Base-by-base conservation (phyloP, 176 grass and related monocot species). In the Carex parvula region DNA sequence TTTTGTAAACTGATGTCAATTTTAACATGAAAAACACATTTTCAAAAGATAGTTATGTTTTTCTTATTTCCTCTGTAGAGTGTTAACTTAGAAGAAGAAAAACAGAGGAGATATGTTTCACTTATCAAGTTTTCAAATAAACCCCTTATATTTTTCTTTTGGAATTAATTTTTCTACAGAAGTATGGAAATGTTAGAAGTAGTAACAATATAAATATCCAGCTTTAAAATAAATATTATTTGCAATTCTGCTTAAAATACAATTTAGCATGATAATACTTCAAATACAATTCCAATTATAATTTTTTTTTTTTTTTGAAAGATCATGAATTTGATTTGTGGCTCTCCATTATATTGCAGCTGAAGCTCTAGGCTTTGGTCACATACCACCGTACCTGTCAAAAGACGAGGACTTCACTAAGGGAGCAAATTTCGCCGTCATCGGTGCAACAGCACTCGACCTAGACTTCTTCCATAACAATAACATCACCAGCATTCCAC, bases 371-470 rank as follows among this genome's bases (percentile, higher is more conserved):
- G 92, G 90, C 0, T 37, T 97, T 12, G 90, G 90, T 22, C 80
- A 94, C 5, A 58, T 94, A 6, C 92, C 94, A 3, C 92, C 92
- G 8, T 92, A 81, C 20, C 81, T 89, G 6, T 87, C 85, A 52
- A 87, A 65, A 76, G 92, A 87, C 14, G 87, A 91, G 18, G 86
- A 92, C 92, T 97, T 92, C 92, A 90, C 59, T 24, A 89, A 86
- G 78, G 94, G 94, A 42, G 94, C 94, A 18, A 97, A 97, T 82
- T 97, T 97, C 70, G 94, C 94, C 0, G 90, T 91, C 35, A 91
- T 89, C 37, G 94, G 90, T 39, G 94, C 92, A 24, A 97, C 94
- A 0, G 89, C 90, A 4, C 92, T 97, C 2, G 87, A 88, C 64
- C 89, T 94, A 41, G 30, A 87, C 22, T 94, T 91, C 84, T 97